A percentile compares a stretch with the other conserved stretches of the same genome.
Conservation (phyloP, 495 filamentous ascomycete species). For the Penicillium cataractarum region DNA sequence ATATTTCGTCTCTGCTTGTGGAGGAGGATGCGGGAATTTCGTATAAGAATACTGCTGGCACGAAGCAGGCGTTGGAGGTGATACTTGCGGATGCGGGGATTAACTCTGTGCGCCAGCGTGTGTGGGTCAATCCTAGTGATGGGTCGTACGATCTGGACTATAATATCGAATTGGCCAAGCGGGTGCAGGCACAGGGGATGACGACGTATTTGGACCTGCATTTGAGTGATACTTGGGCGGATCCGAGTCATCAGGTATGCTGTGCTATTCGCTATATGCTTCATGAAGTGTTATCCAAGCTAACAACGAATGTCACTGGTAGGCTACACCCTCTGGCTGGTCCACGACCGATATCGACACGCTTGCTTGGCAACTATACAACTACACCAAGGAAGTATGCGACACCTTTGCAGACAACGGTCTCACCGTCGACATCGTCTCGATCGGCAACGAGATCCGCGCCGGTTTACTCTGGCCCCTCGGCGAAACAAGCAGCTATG, state of each 20-base stretch:
- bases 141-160: conserved; percentile 71
- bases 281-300: neutral
- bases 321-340: conserved; percentile 63
- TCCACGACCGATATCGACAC: conserved; percentile 57
- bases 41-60: conserved; percentile 61
- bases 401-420: conserved; percentile 60
- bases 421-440: conserved; percentile 62
- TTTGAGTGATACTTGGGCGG: conserved; percentile 68
- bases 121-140: conserved; percentile 72
- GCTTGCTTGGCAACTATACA: conserved; percentile 64
- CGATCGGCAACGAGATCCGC: conserved; percentile 72
- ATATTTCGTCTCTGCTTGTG: conserved; percentile 71
- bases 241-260: conserved; percentile 48
- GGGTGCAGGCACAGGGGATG: conserved; percentile 66
- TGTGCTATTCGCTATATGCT: no score
- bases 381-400: conserved; percentile 63
- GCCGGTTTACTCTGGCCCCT: conserved; percentile 66
- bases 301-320: neutral
- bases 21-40: conserved; percentile 63
- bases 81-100: conserved; percentile 67
- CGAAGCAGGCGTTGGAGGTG: conserved; percentile 58
- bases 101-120: conserved; percentile 70
- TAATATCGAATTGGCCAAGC: conserved; percentile 65
- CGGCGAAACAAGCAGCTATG: conserved; percentile 53
- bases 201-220: conserved; percentile 71